phyloP scores from a whole-genome alignment of 1,139 yeast species.

The Entelexis sorbosivorans region DNA sequence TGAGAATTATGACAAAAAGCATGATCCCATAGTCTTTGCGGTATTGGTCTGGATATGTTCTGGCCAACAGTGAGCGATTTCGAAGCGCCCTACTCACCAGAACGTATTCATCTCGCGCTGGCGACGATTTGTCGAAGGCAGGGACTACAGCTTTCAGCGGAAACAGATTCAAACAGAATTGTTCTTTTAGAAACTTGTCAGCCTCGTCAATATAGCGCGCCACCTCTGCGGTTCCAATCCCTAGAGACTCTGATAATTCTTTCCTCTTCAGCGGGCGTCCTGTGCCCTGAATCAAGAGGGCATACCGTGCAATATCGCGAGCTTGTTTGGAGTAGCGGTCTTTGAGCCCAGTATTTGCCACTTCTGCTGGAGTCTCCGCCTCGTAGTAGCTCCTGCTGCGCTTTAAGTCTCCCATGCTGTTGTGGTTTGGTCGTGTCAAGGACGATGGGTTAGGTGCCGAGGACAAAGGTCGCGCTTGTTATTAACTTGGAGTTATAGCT shows the following conservation, averaged over 20 bases:
- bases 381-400: background rate
- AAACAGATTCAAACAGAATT: conserved; percentile 7
- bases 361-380: background rate
- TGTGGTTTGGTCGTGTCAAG: background rate
- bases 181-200: conserved; percentile 1
- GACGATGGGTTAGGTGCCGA: background rate
- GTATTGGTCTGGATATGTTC: background rate
- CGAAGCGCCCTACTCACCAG: background rate
- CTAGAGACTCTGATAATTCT: background rate
- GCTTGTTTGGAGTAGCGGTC: background rate
- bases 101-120: conserved; percentile 10
- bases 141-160: conserved; percentile 3
- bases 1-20: conserved; percentile 7
- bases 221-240: background rate
- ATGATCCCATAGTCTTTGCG: conserved; percentile 9
- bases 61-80: background rate
- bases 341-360: background rate
- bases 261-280: conserved; percentile 5
- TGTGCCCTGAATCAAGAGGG: conserved; percentile 5
- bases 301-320: conserved; percentile 3
- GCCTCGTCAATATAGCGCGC: conserved; percentile 1
- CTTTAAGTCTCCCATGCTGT: background rate
- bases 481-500: too few relatives aligned
- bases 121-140: background rate
- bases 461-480: background rate